Evolutionary conservation across 768 basidiomycete genomes (phyloP), one percentile per base, ranked within the genome.

Genomic region (Amanita phalloides): DNA sequence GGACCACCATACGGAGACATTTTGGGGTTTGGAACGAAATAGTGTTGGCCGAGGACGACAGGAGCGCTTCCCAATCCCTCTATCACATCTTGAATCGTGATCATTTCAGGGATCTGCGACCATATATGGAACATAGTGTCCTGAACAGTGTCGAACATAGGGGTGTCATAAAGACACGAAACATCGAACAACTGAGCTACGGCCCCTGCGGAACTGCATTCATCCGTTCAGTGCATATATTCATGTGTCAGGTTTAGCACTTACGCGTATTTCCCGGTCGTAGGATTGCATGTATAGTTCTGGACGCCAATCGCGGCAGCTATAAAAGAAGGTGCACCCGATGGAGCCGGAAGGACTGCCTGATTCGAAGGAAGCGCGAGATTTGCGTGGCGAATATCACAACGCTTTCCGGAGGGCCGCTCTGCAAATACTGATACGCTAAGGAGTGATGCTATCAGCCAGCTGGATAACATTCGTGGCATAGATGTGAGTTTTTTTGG

Each of bases 141-240:
- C 28, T 71, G 66, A 48, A 69, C 49, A 9, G 30, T 53, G 38
- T 61, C 52, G 60, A 65, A 76, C 1, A 55, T 47, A 7, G 59
- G 57, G 23, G 45, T 60, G 14, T 55, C 48, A 26, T 67, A 68
- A 35, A 79, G 56, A 63, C 79, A 79, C 5, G 77, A 75, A 30
- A 74, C 63, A 59, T 83, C 81, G 61, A 75, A 76, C 9, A 82
- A 64, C 51, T 77, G 71, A 3, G 71, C 73, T n/a, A 74, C 61
- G 45, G 77, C 75, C 17, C 78, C 78, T 25, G 66, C 57, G 47
- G 69, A 68, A 13, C 76, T 79, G 43, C 48, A 43, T 23, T 25
- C 25, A 30, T 35, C 10, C 14, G 38, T 37, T 9, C 0, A 28
- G 9, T 30, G 20, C n/a, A 28, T 21, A 32, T 8, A 32, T 11